phyloP scores from a whole-genome alignment of 2,329 filamentous ascomycete genomes.

The Trichoderma semiorbis region DNA sequence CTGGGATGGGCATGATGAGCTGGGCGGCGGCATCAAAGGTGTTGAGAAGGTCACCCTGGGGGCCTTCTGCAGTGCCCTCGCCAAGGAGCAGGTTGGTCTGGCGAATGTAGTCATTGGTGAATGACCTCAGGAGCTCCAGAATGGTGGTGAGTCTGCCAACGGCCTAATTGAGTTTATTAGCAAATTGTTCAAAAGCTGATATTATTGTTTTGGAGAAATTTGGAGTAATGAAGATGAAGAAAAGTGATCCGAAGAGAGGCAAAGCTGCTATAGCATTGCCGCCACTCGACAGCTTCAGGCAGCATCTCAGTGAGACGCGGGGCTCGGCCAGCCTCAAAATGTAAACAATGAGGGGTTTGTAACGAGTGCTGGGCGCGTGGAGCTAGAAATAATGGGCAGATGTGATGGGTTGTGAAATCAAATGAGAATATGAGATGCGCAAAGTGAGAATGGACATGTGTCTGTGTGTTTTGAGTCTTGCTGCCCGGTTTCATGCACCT shows the following conservation, averaged over 20 bases:
- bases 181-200: not conserved
- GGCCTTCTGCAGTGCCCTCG: conserved; percentile 52
- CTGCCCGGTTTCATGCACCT: not conserved
- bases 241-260: not conserved
- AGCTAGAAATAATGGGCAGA: not conserved
- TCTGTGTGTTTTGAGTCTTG: not conserved
- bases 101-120: conserved; percentile 80
- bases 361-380: conserved; percentile 7
- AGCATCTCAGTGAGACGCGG: conserved; percentile 18
- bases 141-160: conserved; percentile 67
- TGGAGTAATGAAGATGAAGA: not conserved
- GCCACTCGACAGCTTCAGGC: not conserved
- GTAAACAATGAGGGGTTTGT: conserved; percentile 23
- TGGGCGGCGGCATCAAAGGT: conserved; percentile 50
- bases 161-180: conserved; percentile 42
- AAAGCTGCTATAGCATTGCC: not conserved
- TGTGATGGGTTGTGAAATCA: not conserved
- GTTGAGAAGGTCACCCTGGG: conserved; percentile 43
- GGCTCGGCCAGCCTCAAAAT: conserved; percentile 6
- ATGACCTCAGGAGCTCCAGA: conserved; percentile 72
- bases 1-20: conserved; percentile 40
- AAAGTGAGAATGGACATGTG: not conserved
- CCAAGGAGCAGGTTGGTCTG: conserved; percentile 82
- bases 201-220: not conserved
- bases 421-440: not conserved